Base-by-base conservation (phyloP, 2,329 filamentous ascomycete species). In the Plenodomus tracheiphilus region DNA sequence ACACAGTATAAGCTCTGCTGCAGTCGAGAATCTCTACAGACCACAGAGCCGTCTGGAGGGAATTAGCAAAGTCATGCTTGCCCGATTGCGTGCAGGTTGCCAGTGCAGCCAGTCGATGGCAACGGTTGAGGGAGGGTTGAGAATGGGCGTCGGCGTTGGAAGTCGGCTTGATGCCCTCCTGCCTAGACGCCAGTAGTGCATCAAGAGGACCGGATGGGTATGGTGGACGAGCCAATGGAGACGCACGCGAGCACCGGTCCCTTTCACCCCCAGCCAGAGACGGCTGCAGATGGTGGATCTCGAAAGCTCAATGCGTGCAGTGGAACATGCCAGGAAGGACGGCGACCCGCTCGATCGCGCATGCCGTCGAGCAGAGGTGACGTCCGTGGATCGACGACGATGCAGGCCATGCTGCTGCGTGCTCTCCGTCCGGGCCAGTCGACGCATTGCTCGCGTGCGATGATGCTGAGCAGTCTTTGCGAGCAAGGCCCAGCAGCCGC, bases 371-470 rank as follows among this genome's bases (percentile, higher is more conserved):
- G 30, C 19, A 21, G 32, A 41, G 30, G 51, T 53, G 56, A 59
- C 48, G 54, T 59, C 46, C 48, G 37, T 25, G 44, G 50, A 56
- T 56, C 54, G 39, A 39, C 53, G 39, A 41, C 21, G 47, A 9
- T 46, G 46, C 42, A 45, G 39, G 37, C 2, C 17, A 20, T 28
- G 34, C 15, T 25, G 5, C 5, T 25, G 22, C 22, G 5, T 25
- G 22, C 22, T 5, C 28, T 32, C 9, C 4, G 28, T 32, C 9
- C 4, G 28, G 13, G 6, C 28, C 8, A 11, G 6, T 15, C 28
- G 15, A 32, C 6, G 28, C 28, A 16, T 37, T 37, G 35, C 35
- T 20, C 4, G 35, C 18, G 35, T 13, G 16, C 4, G 4, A 18
- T 21, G 37, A 5, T 19, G 19, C n/a, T n/a, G n/a, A n/a, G n/a